These are phyloP conservation scores for Boletus smithii DNA, from an alignment of 1,284 basidiomycete genomes.

Conservation along the genomic window DNA sequence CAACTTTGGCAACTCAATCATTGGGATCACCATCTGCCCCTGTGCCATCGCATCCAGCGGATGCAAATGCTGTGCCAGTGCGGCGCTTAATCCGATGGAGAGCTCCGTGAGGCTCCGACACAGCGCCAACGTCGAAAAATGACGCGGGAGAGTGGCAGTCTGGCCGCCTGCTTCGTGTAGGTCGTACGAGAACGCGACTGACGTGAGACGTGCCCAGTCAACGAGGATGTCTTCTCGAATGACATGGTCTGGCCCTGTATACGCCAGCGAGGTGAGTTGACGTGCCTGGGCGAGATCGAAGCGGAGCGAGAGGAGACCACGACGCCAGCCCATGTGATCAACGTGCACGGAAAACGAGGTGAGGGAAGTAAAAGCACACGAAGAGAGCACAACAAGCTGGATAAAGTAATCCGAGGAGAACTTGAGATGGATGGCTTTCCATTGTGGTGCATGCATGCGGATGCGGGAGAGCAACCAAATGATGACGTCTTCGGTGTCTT, in stretches of 20 bases:
- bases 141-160: constrained; percentile 22
- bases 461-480: constrained; percentile 23
- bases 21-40: constrained; percentile 1
- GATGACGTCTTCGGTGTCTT: constrained; percentile 23
- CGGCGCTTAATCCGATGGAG: constrained; percentile 22
- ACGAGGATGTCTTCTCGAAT: constrained; percentile 24
- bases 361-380: constrained; percentile 25
- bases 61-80: constrained; percentile 14
- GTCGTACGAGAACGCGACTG: constrained; percentile 25
- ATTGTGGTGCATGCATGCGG: constrained; percentile 18
- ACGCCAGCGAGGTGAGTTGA: constrained; percentile 24
- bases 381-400: constrained; percentile 18
- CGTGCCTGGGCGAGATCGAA: constrained; percentile 20
- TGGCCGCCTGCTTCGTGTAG: constrained; percentile 29
- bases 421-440: constrained; percentile 27
- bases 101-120: constrained; percentile 25
- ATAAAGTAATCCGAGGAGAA: constrained; percentile 29
- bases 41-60: constrained; percentile 16
- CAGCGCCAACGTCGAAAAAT: constrained; percentile 16
- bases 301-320: constrained; percentile 20
- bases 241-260: constrained; percentile 27
- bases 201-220: constrained; percentile 26
- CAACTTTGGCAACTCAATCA: constrained; percentile 21
- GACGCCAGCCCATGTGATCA: constrained; percentile 32
- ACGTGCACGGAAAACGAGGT: constrained; percentile 23